Base-by-base conservation (phyloP, 139 green algal species). In the Chlamydomonas urium region DNA sequence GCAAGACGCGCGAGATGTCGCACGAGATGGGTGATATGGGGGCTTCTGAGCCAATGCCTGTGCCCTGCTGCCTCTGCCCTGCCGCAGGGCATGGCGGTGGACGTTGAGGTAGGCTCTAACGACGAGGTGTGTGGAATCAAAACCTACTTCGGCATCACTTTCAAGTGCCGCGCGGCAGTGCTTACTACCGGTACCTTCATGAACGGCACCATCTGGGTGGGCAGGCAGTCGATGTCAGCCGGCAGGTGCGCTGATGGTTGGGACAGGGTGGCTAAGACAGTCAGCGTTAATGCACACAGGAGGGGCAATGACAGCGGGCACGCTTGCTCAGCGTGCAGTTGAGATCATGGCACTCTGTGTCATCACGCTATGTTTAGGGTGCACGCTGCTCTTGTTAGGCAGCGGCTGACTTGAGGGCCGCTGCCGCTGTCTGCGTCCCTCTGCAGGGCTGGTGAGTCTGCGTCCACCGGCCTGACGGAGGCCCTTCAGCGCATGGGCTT, bases 131-230 rank as follows among this genome's bases (percentile, higher is more conserved):
- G 56, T 14, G 95, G 93, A 2, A 89, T 99, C 38, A 79, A 65
- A 6, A 99, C 94, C 6, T 95, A 89, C 80, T 99, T 97, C 67
- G 95, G 95, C 32, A 87, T 97, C 38, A 87, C 75, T 32, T 97
- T 97, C 72, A 38, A 58, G 28, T 88, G 89, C 57, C 65, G 75
- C 0, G 90, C 89, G 0, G 92, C 97, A 31, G 90, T 97, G 72
- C 81, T 98, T 0, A 99, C 95, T 2, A 99, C 94, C 2, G 94
- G 95, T 28, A 98, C 95, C 1, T 99, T 98, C 66, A 98, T 98
- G 93, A 97, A 97, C 66, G 95, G 95, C 3, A 77, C 67, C 29
- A 98, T 99, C 66, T 99, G 95, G 95, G 93, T 67, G n/a, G 59
- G 59, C 10, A 21, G 28, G 8, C 59, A 67, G 21, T 47, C 29